These are phyloP conservation scores for Vinca minor DNA, from an alignment of 257 asterid species.

Conservation along the genomic window DNA sequence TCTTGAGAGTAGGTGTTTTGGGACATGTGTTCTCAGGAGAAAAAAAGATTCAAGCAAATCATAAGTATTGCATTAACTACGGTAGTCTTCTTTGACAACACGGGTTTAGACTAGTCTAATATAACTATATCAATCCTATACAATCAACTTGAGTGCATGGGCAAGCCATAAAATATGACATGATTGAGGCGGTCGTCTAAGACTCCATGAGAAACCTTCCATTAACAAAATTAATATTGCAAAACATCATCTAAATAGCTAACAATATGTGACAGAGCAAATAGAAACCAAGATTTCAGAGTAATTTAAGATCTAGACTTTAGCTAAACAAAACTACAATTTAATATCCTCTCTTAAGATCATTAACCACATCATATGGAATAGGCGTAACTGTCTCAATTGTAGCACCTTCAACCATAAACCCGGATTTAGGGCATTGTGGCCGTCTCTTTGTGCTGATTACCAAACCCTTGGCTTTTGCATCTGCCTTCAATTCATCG, in stretches of 20 bases:
- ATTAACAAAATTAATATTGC: background rate
- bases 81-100: too few relatives aligned
- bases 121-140: too few relatives aligned
- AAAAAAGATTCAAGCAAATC: too few relatives aligned
- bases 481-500: conserved; percentile 62
- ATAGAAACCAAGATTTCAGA: background rate
- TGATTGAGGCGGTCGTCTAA: too few relatives aligned
- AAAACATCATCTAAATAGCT: background rate
- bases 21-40: too few relatives aligned
- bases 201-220: too few relatives aligned
- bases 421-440: conserved; percentile 69
- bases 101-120: too few relatives aligned
- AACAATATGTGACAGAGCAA: background rate
- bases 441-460: conserved; percentile 86
- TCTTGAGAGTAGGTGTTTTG: too few relatives aligned
- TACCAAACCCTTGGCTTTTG: conserved; percentile 56
- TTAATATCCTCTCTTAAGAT: conserved; percentile 87
- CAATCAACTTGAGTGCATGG: too few relatives aligned
- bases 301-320: background rate
- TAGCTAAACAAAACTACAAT: background rate
- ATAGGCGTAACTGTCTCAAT: conserved; percentile 84
- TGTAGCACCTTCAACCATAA: conserved; percentile 66
- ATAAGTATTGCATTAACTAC: too few relatives aligned
- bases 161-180: too few relatives aligned
- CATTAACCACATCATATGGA: conserved; percentile 88